phyloP scores from a whole-genome alignment of 2,329 filamentous ascomycete species.

The Penicillium brevicompactum region DNA sequence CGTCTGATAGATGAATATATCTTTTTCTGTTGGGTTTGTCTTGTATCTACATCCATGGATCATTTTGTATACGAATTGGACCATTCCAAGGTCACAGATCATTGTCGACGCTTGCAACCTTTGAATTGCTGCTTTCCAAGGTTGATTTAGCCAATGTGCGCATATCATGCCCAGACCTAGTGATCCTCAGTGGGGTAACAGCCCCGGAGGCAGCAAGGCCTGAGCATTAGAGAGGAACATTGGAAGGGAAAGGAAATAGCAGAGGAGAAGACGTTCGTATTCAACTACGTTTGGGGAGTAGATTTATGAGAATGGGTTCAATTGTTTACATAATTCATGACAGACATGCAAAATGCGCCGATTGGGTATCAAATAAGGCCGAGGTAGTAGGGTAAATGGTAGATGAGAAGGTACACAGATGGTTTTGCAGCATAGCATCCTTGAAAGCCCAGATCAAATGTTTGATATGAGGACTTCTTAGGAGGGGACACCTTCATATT shows the following conservation, averaged over 20 bases:
- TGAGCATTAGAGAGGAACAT: too few species aligned
- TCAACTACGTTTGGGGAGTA: too few species aligned
- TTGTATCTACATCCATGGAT: slow-evolving; percentile 2
- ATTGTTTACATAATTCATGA: not conserved
- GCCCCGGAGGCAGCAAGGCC: too few species aligned
- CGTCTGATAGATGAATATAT: slow-evolving; percentile 11
- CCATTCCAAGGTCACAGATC: not conserved
- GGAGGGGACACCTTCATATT: slow-evolving; percentile 69
- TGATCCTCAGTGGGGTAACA: too few species aligned
- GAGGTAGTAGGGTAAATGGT: not conserved
- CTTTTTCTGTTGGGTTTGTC: not conserved
- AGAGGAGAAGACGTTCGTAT: too few species aligned
- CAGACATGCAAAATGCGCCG: not conserved
- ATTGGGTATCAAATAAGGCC: not conserved
- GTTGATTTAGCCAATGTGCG: too few species aligned
- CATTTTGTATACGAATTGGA: not conserved
- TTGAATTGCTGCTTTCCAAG: too few species aligned
- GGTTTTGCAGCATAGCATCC: too few species aligned
- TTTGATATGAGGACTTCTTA: slow-evolving; percentile 16
- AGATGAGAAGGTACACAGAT: not conserved
- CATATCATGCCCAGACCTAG: too few species aligned
- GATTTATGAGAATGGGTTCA: too few species aligned
- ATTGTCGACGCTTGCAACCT: not conserved
- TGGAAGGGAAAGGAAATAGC: too few species aligned
- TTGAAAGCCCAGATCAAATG: not conserved